These are phyloP conservation scores for Geotrichum fermentans DNA, from an alignment of 1,139 yeast species.

Conservation along the genomic window DNA sequence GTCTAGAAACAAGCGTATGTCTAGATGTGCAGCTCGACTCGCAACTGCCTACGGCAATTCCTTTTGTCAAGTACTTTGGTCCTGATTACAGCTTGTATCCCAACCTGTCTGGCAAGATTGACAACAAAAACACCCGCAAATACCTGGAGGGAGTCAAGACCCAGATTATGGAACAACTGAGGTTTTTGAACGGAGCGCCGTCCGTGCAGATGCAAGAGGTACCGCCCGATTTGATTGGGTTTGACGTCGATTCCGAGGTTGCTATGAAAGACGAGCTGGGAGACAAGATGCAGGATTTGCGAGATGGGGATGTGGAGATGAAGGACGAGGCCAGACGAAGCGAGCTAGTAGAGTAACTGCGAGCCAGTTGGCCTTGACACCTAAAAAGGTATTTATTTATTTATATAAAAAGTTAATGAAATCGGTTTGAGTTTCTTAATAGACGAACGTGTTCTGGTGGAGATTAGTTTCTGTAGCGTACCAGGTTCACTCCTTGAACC, in stretches of 20 bases:
- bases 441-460: neutral
- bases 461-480: no score
- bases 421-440: neutral
- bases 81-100: conserved; percentile 93
- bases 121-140: conserved; percentile 79
- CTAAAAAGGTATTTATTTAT: neutral
- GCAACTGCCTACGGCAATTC: conserved; percentile 70
- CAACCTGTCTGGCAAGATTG: conserved; percentile 78
- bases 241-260: conserved; percentile 16
- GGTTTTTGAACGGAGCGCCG: conserved; percentile 86
- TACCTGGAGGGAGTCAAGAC: conserved; percentile 76
- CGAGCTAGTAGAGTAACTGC: conserved; percentile 19
- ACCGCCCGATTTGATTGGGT: conserved; percentile 57
- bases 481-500: no score
- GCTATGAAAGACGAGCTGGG: conserved; percentile 24
- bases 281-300: conserved; percentile 22
- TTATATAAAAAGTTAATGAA: neutral
- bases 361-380: neutral
- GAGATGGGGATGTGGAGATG: conserved; percentile 18
- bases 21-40: conserved; percentile 73
- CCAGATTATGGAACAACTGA: conserved; percentile 73
- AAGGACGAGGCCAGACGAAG: conserved; percentile 18
- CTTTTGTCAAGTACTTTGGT: conserved; percentile 83
- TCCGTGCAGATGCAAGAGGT: conserved; percentile 87
- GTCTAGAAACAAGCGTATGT: conserved; percentile 86